A percentile compares a stretch with the other conserved stretches of the same genome.
phyloP scores from a whole-genome alignment of 176 grass and related monocot genomes.

The Paspalum vaginatum region DNA sequence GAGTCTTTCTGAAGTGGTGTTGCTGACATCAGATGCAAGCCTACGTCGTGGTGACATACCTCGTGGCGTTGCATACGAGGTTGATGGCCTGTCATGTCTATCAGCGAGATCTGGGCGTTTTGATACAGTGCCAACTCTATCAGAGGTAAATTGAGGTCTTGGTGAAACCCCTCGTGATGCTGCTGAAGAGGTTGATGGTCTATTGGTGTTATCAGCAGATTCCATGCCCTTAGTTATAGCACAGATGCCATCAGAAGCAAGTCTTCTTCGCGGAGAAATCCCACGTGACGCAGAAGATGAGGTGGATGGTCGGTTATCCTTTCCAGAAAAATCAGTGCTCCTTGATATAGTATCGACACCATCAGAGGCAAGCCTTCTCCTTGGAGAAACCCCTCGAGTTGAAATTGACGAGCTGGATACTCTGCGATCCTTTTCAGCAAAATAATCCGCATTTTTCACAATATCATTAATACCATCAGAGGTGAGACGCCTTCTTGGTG shows the following conservation, averaged over 20 bases:
- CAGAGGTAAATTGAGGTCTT: constrained; percentile 33
- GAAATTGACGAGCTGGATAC: constrained; percentile 35
- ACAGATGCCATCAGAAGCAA: constrained; percentile 47
- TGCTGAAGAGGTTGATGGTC: constrained; percentile 35
- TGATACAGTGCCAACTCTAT: constrained; percentile 39
- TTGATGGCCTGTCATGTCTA: constrained; percentile 47
- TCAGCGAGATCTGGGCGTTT: constrained; percentile 36
- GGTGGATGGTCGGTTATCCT: constrained; percentile 49
- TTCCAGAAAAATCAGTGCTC: constrained; percentile 42
- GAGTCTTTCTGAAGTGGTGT: constrained; percentile 42
- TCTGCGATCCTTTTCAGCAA: constrained; percentile 45
- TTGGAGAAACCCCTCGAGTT: constrained; percentile 51
- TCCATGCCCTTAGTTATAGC: constrained; percentile 45
- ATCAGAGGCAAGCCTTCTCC: constrained; percentile 57
- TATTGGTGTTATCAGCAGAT: constrained; percentile 33
- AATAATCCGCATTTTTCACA: constrained; percentile 42
- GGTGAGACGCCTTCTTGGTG: constrained; percentile 48
- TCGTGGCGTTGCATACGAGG: constrained; percentile 42
- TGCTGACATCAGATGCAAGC: constrained; percentile 41
- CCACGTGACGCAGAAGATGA: constrained; percentile 39
- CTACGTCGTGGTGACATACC: constrained; percentile 53
- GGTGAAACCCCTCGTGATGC: constrained; percentile 39
- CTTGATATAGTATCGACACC: constrained; percentile 41
- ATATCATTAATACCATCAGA: constrained; percentile 48
- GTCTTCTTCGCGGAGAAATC: constrained; percentile 55